Evolutionary conservation across 2,329 filamentous ascomycete genomes (phyloP).

Genomic region (Pseudogymnoascus sp.): DNA sequence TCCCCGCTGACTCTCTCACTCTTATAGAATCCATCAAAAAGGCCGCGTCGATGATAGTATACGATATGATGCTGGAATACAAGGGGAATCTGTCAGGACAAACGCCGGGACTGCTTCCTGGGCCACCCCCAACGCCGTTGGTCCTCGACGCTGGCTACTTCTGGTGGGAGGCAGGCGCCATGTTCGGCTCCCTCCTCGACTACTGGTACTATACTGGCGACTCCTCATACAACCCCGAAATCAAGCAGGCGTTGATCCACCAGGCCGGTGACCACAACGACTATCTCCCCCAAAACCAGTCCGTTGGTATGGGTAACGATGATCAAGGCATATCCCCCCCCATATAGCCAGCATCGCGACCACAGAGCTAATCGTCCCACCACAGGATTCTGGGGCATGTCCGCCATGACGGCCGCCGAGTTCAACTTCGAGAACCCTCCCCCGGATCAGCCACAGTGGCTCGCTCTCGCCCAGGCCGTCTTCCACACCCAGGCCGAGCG

Average conservation of each 20-base stretch:
- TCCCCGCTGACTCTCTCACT: conserved; percentile 25
- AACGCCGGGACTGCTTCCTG: conserved; percentile 41
- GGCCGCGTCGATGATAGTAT: conserved; percentile 31
- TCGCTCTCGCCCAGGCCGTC: conserved; percentile 66
- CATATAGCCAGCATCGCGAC: neutral
- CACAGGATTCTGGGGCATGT: conserved; percentile 58
- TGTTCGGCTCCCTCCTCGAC: conserved; percentile 61
- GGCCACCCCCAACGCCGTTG: conserved; percentile 16
- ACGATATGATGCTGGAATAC: conserved; percentile 46
- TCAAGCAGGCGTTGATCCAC: conserved; percentile 62
- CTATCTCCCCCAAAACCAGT: conserved; percentile 71
- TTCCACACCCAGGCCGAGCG: conserved; percentile 69
- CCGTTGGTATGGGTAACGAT: conserved; percentile 54
- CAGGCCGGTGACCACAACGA: conserved; percentile 65
- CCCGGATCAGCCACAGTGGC: conserved; percentile 51
- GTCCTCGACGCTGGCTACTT: conserved; percentile 33
- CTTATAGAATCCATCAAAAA: conserved; percentile 31
- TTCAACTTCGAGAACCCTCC: conserved; percentile 53
- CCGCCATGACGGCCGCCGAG: conserved; percentile 63
- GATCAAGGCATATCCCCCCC: conserved; percentile 44
- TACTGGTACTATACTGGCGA: conserved; percentile 80
- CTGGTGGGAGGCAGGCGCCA: conserved; percentile 64
- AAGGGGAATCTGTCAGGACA: conserved; percentile 42
- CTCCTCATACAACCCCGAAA: conserved; percentile 41
- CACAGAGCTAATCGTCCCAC: neutral